A percentile compares a stretch with the other conserved stretches of the same genome.
These are phyloP conservation scores for Flaveria ramosissima DNA, from an alignment of 129 eudicot genomes.

Conservation along the genomic window DNA sequence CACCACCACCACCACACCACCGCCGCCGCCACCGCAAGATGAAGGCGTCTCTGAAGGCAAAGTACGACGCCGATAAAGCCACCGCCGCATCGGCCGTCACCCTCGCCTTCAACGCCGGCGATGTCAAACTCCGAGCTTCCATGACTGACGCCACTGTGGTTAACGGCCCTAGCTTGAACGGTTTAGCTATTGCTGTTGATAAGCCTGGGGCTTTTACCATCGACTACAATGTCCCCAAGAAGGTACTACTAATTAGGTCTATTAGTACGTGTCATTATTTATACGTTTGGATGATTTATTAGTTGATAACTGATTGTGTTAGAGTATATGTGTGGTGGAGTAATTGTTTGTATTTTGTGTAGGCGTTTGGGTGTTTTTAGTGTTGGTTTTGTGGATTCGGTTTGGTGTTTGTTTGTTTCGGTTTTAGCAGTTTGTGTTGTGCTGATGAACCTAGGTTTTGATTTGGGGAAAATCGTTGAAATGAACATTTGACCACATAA, in stretches of 20 bases:
- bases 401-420: too few species aligned
- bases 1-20: not conserved
- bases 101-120: constrained; percentile 72
- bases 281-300: not conserved
- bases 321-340: not conserved
- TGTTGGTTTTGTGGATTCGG: too few species aligned
- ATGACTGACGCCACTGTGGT: constrained; percentile 78
- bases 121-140: constrained; percentile 84
- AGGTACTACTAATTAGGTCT: constrained; percentile 38
- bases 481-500: too few species aligned
- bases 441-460: too few species aligned
- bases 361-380: too few species aligned
- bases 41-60: constrained; percentile 77
- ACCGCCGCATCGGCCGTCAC: constrained; percentile 77
- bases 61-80: constrained; percentile 65
- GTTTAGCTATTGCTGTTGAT: constrained; percentile 70
- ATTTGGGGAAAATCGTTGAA: too few species aligned
- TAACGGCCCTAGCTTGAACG: constrained; percentile 77
- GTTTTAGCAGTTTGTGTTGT: too few species aligned
- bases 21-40: constrained; percentile 41
- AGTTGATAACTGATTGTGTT: not conserved
- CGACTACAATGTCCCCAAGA: constrained; percentile 81
- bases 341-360: not conserved
- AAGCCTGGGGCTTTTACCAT: constrained; percentile 80
- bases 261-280: not conserved